A percentile compares a stretch with the other conserved stretches of the same genome.
phyloP scores from a whole-genome alignment of 2,329 filamentous ascomycete genomes.

The Xylariaceae sp. region DNA sequence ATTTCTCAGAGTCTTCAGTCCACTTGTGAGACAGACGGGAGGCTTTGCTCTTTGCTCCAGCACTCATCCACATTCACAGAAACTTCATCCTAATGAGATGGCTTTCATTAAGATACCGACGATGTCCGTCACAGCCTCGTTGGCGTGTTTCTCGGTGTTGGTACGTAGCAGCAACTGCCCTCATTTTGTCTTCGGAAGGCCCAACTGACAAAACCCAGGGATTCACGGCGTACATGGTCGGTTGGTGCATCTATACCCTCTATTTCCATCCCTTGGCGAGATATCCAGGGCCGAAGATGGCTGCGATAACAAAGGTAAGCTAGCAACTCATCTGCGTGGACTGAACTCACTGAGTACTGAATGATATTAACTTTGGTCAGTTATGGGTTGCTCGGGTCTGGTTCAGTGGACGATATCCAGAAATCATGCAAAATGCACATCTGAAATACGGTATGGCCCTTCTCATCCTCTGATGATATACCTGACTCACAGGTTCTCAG shows the following conservation, averaged over 20 bases:
- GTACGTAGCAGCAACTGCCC: background rate
- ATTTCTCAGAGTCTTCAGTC: background rate
- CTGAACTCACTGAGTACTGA: background rate
- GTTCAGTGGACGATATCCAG: constrained; percentile 23
- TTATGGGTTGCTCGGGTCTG: constrained; percentile 23
- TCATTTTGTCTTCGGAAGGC: background rate
- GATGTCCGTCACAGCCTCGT: background rate
- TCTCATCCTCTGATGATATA: background rate
- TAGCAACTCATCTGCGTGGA: background rate
- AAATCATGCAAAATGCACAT: constrained; percentile 23
- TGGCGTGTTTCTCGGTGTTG: background rate
- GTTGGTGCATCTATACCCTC: constrained; percentile 23
- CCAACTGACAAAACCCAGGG: constrained; percentile 10
- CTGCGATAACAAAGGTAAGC: constrained; percentile 26
- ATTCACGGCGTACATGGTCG: constrained; percentile 11
- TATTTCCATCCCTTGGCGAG: constrained; percentile 29
- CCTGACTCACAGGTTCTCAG: constrained; percentile 12
- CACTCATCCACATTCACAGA: background rate
- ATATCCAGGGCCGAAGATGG: constrained; percentile 27
- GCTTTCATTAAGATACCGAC: background rate
- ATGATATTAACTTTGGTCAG: constrained; percentile 5
- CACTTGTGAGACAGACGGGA: background rate
- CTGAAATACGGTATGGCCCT: constrained; percentile 23
- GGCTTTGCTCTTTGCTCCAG: background rate
- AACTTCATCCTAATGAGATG: background rate